phyloP scores from a whole-genome alignment of 257 asterid species.

The Lycium barbarum region DNA sequence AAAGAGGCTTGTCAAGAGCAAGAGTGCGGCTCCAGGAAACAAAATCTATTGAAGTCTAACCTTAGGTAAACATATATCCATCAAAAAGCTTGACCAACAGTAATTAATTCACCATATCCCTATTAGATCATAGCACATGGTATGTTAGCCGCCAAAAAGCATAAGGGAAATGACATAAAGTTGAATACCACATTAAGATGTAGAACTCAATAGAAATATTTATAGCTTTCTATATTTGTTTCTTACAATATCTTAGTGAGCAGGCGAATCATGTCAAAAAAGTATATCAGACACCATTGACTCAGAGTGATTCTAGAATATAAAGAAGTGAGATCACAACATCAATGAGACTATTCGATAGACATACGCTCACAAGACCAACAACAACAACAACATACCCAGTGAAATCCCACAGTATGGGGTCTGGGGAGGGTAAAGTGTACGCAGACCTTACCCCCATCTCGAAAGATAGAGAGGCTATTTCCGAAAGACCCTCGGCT shows the following conservation, averaged over 20 bases:
- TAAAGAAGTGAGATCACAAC: neutral
- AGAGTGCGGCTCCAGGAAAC: neutral
- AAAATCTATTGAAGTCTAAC: slow-evolving; percentile 2
- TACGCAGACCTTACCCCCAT: no score
- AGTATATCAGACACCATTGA: neutral
- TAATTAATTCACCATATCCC: slow-evolving; percentile 14
- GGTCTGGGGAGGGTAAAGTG: no score
- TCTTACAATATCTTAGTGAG: neutral
- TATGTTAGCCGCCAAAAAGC: neutral
- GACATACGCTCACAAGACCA: neutral
- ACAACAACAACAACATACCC: no score
- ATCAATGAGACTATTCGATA: neutral
- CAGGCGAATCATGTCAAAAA: neutral
- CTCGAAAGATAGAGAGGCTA: no score
- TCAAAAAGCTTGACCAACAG: slow-evolving; percentile 29
- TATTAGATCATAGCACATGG: slow-evolving; percentile 15
- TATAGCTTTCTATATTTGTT: neutral
- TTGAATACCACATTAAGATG: neutral
- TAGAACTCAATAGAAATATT: neutral
- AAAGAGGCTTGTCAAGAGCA: neutral
- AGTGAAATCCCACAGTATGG: no score
- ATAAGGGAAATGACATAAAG: neutral
- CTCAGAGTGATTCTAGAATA: neutral
- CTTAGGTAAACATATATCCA: slow-evolving; percentile 21
- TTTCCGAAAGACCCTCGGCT: no score